phyloP scores from a whole-genome alignment of 176 grass and related monocot genomes.

The Carex kokanica region DNA sequence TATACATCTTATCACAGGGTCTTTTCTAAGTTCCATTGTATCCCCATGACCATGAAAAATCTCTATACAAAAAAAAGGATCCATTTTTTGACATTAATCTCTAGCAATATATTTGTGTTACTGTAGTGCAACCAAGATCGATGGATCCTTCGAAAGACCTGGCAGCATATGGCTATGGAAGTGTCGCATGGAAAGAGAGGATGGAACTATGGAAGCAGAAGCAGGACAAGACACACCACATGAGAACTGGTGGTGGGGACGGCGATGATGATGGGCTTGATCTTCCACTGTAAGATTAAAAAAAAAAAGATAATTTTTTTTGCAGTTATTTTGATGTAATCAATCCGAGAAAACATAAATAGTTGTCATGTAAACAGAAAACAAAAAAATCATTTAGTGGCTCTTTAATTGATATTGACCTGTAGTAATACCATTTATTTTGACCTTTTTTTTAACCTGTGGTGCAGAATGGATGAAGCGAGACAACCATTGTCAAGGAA shows the following conservation, averaged over 20 bases:
- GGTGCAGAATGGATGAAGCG: slow-evolving; percentile 84
- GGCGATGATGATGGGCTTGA: slow-evolving; percentile 45
- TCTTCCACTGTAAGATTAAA: slow-evolving; percentile 63
- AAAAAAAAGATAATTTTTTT: background rate
- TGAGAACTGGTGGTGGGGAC: slow-evolving; percentile 44
- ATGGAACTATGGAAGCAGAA: slow-evolving; percentile 95
- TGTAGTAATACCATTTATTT: background rate
- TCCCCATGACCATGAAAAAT: background rate
- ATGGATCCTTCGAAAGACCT: slow-evolving; percentile 97
- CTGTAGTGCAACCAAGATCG: slow-evolving; percentile 80
- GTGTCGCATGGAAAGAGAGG: slow-evolving; percentile 80
- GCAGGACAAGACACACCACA: slow-evolving; percentile 54
- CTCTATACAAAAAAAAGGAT: background rate
- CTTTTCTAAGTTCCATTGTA: background rate
- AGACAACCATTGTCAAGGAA: slow-evolving; percentile 86
- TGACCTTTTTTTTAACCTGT: background rate
- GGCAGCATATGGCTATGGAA: slow-evolving; percentile 81
- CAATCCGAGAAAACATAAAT: background rate
- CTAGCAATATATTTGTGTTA: background rate
- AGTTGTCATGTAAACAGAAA: background rate
- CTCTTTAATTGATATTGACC: background rate
- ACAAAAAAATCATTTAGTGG: background rate
- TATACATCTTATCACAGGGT: background rate
- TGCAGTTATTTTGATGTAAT: background rate
- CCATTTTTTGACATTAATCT: background rate